These are phyloP conservation scores for Colletotrichum liaoningense DNA, from an alignment of 2,329 filamentous ascomycete genomes.

Conservation along the genomic window DNA sequence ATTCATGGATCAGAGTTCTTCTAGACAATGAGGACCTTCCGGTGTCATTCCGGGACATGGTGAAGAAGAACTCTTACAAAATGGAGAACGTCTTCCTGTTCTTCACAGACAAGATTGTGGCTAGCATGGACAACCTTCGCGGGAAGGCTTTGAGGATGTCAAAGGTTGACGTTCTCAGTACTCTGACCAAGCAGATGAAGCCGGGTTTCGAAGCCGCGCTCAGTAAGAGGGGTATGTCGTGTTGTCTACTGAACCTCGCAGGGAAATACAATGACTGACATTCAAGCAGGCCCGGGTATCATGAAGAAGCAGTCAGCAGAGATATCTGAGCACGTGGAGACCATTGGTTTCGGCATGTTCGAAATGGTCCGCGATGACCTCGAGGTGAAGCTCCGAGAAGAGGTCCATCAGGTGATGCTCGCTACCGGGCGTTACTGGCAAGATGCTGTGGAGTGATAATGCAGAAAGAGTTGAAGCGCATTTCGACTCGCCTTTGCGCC, in stretches of 20 bases:
- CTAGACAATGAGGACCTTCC: background rate
- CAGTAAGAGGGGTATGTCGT: background rate
- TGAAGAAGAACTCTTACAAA: background rate
- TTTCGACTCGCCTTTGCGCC: background rate
- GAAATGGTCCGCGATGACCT: background rate
- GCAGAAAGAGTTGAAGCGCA: background rate
- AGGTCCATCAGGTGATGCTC: background rate
- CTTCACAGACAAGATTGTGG: background rate
- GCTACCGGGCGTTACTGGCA: background rate
- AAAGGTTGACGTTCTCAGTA: background rate
- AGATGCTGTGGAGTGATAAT: background rate
- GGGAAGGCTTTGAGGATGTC: background rate
- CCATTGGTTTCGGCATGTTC: background rate
- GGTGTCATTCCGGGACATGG: background rate
- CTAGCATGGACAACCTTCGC: background rate
- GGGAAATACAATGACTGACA: background rate
- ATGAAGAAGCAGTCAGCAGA: background rate
- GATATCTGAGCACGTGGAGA: background rate
- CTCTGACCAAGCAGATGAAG: background rate
- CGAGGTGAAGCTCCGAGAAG: background rate
- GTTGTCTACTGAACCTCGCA: too few relatives aligned
- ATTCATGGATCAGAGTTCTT: background rate
- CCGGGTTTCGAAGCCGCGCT: constrained; percentile 14
- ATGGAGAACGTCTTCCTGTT: background rate
- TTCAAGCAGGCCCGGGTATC: constrained; percentile 9